phyloP scores from a whole-genome alignment of 805 yeast species.

The Metschnikowia aberdeeniae region DNA sequence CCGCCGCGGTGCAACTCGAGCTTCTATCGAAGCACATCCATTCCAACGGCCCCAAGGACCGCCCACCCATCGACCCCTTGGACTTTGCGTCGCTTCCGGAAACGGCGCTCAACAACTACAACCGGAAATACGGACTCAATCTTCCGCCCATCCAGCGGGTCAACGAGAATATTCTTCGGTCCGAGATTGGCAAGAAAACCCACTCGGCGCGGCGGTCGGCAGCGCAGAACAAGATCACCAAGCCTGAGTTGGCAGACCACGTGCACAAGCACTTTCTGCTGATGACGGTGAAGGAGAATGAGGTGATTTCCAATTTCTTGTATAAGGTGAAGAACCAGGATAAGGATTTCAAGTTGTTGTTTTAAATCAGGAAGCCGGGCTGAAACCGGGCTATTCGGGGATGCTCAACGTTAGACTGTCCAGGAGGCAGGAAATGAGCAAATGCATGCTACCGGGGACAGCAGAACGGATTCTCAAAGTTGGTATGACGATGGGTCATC shows the following conservation, averaged over 20 bases:
- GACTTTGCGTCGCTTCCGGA: conserved; percentile 67
- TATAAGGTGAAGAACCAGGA: conserved; percentile 77
- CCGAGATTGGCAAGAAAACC: conserved; percentile 72
- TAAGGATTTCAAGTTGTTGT: conserved; percentile 37
- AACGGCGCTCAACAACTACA: conserved; percentile 65
- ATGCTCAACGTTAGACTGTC: no score
- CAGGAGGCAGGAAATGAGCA: no score
- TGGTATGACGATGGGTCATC: no score
- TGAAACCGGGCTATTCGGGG: background rate
- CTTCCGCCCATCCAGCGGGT: conserved; percentile 60
- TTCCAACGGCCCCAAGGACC: conserved; percentile 67
- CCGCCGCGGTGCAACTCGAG: conserved; percentile 68
- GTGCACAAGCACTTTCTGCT: conserved; percentile 66
- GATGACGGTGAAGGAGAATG: conserved; percentile 68
- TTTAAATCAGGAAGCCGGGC: conserved; percentile 18
- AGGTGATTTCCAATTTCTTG: conserved; percentile 80
- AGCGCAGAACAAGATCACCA: conserved; percentile 44
- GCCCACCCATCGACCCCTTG: conserved; percentile 49
- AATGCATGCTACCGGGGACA: no score
- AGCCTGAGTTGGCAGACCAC: conserved; percentile 54
- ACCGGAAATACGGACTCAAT: conserved; percentile 52
- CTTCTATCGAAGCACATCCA: conserved; percentile 63
- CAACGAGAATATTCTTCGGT: conserved; percentile 65
- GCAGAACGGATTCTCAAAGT: no score
- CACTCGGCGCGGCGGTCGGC: conserved; percentile 24